Base-by-base conservation (phyloP, 345 rosid species). In the Erodium maritimum region DNA sequence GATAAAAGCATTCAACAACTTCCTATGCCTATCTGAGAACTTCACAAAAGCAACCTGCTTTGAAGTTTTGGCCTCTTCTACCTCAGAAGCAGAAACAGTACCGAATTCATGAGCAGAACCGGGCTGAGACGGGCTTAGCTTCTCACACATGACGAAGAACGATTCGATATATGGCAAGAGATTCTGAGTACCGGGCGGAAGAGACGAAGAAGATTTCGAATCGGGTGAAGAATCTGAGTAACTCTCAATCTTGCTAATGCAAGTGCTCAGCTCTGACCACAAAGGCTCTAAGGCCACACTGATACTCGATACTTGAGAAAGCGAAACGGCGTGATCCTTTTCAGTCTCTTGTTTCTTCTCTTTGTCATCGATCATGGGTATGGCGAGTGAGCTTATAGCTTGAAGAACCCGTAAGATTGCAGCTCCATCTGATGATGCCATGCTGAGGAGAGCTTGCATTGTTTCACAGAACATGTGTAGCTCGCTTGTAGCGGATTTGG, bases 171-270 rank as follows among this genome's bases (percentile, higher is more conserved):
- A 88, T 5, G 98, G 98, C 73, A 91, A 79, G 62, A 91, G 81
- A 72, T 91, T 91, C 77, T 91, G 98, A 73, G 96, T 76, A 45
- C 98, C 96, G 0, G 95, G 95, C 73, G 96, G 98, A n/a, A 91
- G 90, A 33, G 95, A 82, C 65, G 90, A 79, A 59, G 84, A 48
- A 45, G 60, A 56, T 19, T 64, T 57, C 37, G 54, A n/a, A 62
- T 86, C 87, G 46, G 86, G 56, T 3, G 71, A 60, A 57, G 93
- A 76, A 58, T 91, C 96, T 53, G 95, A 81, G 74, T 65, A 85
- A 72, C 75, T 79, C 83, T 91, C 98, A 54, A 91, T 83, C 73
- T 86, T 91, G 81, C 89, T 80, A 69, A 91, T 91, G 79, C 98
- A 88, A 68, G 65, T 54, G 76, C 98, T 91, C 45, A 91, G 71